phyloP scores from a whole-genome alignment of 2,329 filamentous ascomycete species.

The Arthrinium phaeospermum region DNA sequence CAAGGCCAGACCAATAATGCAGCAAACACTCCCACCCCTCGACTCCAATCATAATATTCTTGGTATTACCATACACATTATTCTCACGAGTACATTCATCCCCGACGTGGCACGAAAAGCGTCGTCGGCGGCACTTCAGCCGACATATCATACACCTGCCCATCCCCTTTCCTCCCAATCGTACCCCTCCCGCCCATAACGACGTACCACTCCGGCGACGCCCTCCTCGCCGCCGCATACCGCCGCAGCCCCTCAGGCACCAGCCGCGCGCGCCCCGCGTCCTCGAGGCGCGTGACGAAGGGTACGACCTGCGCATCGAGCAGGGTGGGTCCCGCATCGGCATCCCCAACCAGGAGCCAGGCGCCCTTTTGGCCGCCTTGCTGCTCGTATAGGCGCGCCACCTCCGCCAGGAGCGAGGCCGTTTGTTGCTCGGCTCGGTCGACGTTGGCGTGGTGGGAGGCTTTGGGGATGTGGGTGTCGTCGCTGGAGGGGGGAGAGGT shows the following conservation, averaged over 20 bases:
- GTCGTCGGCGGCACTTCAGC: not conserved
- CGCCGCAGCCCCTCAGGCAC: conserved; percentile 11
- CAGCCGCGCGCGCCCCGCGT: conserved; percentile 9
- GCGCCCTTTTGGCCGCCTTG: not conserved
- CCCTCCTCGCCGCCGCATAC: conserved; percentile 3
- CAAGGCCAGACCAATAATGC: no score
- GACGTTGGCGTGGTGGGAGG: conserved; percentile 16
- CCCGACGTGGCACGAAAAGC: not conserved
- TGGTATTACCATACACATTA: no score
- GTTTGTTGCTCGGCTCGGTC: conserved; percentile 18
- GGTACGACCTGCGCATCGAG: conserved; percentile 23
- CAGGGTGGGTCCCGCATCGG: conserved; percentile 5
- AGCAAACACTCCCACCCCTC: no score
- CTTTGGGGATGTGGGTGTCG: not conserved
- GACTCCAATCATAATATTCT: no score
- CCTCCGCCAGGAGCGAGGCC: not conserved
- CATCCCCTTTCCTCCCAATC: not conserved
- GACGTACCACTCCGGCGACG: not conserved
- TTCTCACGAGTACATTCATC: not conserved
- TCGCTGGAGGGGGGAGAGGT: not conserved
- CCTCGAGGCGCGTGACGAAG: conserved; percentile 20
- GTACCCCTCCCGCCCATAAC: conserved; percentile 4
- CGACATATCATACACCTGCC: not conserved
- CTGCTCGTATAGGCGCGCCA: not conserved
- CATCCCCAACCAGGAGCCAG: conserved; percentile 19